Evolutionary conservation across 2,329 filamentous ascomycete genomes (phyloP), one percentile per base, ranked within the genome.

Genomic region (Fusarium palustre): DNA sequence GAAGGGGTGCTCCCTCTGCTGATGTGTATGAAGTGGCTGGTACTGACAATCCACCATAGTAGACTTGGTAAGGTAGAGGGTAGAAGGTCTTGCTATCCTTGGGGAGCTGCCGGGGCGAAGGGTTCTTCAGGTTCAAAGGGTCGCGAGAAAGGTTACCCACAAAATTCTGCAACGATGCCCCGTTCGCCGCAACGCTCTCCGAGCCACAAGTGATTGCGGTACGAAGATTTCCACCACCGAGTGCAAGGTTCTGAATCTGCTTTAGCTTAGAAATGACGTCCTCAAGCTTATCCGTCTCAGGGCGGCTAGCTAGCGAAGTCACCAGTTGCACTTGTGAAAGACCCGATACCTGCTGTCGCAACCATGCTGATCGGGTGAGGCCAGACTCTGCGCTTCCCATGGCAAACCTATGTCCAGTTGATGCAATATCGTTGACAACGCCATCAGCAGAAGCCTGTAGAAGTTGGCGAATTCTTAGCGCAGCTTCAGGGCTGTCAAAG

Each of bases 61-160:
- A 97, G 34, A 99, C 96, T 80, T 99, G 96, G 80, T 97, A 99
- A 1, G 96, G 96, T 20, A 99, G 85, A 25, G 95, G 91, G 81
- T 97, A 98, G 81, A 98, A 97, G 0, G 93, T 91, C 78, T 94
- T 96, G 69, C 84, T 83, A 66, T 89, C 85, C 66, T 81, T 81
- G 16, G 80, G 77, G 55, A 85, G 81, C 3, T 80, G 77, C 18
- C 49, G 79, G 60, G 66, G 71, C 22, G 65, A 67, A 7, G 66
- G 56, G 42, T 64, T 69, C 43, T 79, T 75, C 28, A 80, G 76
- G 91, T 81, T 8, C 81, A 84, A 52, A 4, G 61, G 58, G 9
- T 60, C 73, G 8, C 53, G 53, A 6, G 77, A 74, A 34, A 79
- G 68, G n/a, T 61, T 69, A 10, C 67, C 59, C 63, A 97, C 82